Conservation (phyloP, 73 alveolate species). For the Paramecium caudatum region DNA sequence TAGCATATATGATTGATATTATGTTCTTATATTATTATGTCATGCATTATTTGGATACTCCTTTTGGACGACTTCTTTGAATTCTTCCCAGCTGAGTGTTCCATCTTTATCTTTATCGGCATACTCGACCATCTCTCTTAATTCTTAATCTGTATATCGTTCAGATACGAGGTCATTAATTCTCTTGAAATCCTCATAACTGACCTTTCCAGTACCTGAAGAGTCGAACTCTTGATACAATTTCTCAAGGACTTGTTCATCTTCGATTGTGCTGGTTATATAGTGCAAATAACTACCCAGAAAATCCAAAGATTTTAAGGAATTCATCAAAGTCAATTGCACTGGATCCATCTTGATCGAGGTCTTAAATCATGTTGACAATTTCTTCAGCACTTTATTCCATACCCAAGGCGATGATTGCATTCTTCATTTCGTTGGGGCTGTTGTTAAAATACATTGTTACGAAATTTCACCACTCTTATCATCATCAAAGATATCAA, state of each 20-base stretch:
- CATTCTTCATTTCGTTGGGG: constrained; percentile 72
- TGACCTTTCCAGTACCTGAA: constrained; percentile 38
- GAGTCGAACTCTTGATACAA: constrained; percentile 69
- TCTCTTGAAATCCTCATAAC: constrained; percentile 74
- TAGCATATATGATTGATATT: constrained; percentile 52
- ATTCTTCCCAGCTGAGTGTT: constrained; percentile 64
- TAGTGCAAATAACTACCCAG: constrained; percentile 17
- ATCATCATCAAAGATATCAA: constrained; percentile 86
- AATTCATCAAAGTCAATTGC: constrained; percentile 70
- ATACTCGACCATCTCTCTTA: constrained; percentile 75
- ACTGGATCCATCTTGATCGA: constrained; percentile 63
- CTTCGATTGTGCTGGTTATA: constrained; percentile 37
- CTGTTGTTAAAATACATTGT: neutral
- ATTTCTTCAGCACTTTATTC: constrained; percentile 71
- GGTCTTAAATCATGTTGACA: constrained; percentile 69
- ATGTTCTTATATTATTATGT: constrained; percentile 6
- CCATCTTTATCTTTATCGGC: constrained; percentile 73
- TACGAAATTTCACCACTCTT: constrained; percentile 82
- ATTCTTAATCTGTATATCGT: constrained; percentile 75
- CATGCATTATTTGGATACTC: constrained; percentile 66
- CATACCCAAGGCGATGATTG: constrained; percentile 64
- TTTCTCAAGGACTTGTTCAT: constrained; percentile 68
- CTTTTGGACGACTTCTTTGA: constrained; percentile 60
- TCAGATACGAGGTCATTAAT: constrained; percentile 57
- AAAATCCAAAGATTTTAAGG: constrained; percentile 73